A percentile compares a stretch with the other conserved stretches of the same genome.
phyloP scores from a whole-genome alignment of 257 asterid species.

The Cordia subcordata region DNA sequence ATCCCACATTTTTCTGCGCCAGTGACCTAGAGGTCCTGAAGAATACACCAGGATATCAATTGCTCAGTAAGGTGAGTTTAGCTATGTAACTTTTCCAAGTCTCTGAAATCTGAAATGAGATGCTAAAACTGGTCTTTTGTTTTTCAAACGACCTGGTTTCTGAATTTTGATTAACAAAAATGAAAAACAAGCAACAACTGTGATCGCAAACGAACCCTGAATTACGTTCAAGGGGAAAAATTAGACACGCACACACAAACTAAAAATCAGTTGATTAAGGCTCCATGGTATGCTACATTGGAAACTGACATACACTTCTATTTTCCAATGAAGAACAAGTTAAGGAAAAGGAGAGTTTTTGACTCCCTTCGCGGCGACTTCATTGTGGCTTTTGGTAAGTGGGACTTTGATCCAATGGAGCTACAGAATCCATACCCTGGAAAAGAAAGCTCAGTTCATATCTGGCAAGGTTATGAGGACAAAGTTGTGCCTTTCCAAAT shows the following conservation, averaged over 20 bases:
- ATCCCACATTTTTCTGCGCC: conserved; percentile 56
- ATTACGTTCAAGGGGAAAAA: no score
- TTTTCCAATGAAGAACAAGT: conserved; percentile 44
- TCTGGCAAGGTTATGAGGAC: conserved; percentile 52
- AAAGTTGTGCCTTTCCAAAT: conserved; percentile 49
- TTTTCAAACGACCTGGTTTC: no score
- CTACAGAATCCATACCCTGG: conserved; percentile 45
- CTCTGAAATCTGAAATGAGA: no score
- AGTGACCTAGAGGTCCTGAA: conserved; percentile 75
- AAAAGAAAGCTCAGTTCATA: conserved; percentile 29
- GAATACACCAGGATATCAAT: conserved; percentile 77
- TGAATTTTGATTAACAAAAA: no score
- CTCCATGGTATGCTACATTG: not conserved
- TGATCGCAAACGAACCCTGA: no score
- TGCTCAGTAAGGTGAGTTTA: conserved; percentile 57
- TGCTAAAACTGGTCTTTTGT: no score
- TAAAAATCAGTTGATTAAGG: not conserved
- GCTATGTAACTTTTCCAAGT: not conserved
- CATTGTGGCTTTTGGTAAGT: conserved; percentile 67
- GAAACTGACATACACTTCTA: not conserved
- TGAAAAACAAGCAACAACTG: no score
- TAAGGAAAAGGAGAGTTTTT: conserved; percentile 37
- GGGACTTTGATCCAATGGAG: conserved; percentile 90
- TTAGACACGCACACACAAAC: no score
- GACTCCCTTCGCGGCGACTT: conserved; percentile 80